Evolutionary conservation across 139 green algal species (phyloP), one percentile per base, ranked within the genome.

Genomic region (Coccomyxa sp.): DNA sequence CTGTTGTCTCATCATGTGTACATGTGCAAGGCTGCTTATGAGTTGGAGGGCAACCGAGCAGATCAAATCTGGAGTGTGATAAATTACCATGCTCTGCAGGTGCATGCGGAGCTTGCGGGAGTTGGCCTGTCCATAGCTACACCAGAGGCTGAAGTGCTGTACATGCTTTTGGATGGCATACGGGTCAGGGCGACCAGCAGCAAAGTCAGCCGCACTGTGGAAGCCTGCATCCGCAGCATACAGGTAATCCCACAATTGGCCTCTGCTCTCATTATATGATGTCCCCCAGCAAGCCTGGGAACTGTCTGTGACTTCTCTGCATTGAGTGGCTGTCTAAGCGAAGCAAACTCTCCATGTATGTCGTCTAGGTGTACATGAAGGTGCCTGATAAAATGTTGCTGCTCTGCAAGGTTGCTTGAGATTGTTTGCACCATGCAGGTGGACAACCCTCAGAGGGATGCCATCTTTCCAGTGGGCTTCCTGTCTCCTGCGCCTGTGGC

Each of bases 401-500:
- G n/a, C n/a, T n/a, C n/a, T n/a, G n/a, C n/a, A n/a, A n/a, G n/a
- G n/a, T n/a, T n/a, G n/a, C 27, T 40, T 44, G 33, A 34, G n/a
- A 22, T 18, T 38, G 39, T 41, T 38, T 2, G 38, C 22, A 31
- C 14, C 27, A 36, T 79, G 68, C 86, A 91, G 81, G 68, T 89
- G n/a, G 91, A 96, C 85, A 95, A 95, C 81, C 89, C 86, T 34
- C 74, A 89, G 68, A 85, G 79, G 6, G 82, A 74, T 29, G 89
- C 87, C 1, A 73, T 77, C 5, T 88, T 87, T 68, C 89, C 89
- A 0, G 82, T 93, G 29, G 73, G 88, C 38, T 41, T 93, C n/a
- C 40, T 83, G 41, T 37, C 78, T 0, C 78, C 82, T 0, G 70
- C 81, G 33, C 69, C 82, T 34, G 69, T 64, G 14, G 68, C 38